phyloP scores from a whole-genome alignment of 371 early-diverging fungal genomes.

The Rhizopus microsporus region DNA sequence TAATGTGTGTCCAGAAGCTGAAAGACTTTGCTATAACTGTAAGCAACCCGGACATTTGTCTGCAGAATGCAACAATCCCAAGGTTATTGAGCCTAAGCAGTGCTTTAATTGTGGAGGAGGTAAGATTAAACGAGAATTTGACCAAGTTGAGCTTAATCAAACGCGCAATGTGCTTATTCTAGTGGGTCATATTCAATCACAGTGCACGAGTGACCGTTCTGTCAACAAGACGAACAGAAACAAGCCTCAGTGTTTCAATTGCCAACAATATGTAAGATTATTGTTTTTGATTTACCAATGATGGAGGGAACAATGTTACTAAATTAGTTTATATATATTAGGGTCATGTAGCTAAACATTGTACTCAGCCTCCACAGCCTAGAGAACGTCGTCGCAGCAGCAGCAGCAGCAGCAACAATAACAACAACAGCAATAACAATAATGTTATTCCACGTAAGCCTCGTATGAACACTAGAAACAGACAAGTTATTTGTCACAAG shows the following conservation, averaged over 20 bases:
- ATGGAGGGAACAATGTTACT: neutral
- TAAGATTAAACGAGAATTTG: conserved; percentile 18
- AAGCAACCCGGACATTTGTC: conserved; percentile 65
- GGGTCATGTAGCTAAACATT: conserved; percentile 68
- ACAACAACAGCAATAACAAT: no score
- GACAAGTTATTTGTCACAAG: conserved; percentile 56
- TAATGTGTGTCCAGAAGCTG: conserved; percentile 49
- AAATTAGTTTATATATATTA: conserved; percentile 16
- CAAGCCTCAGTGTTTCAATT: conserved; percentile 51
- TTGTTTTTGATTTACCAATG: neutral
- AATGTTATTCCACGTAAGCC: neutral
- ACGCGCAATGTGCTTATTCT: neutral
- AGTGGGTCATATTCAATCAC: conserved; percentile 66
- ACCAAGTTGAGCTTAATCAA: neutral
- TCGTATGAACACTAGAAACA: conserved; percentile 20
- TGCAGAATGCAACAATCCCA: conserved; percentile 54
- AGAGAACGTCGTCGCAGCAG: neutral
- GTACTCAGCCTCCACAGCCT: conserved; percentile 39
- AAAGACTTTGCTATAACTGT: conserved; percentile 62
- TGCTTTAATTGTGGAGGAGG: conserved; percentile 67
- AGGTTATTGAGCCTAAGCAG: conserved; percentile 55
- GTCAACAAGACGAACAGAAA: conserved; percentile 12
- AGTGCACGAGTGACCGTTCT: conserved; percentile 46
- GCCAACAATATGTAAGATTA: conserved; percentile 54
- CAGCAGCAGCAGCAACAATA: neutral